Conservation (phyloP, 2,329 filamentous ascomycete genomes). For the Fusarium anthophilum region DNA sequence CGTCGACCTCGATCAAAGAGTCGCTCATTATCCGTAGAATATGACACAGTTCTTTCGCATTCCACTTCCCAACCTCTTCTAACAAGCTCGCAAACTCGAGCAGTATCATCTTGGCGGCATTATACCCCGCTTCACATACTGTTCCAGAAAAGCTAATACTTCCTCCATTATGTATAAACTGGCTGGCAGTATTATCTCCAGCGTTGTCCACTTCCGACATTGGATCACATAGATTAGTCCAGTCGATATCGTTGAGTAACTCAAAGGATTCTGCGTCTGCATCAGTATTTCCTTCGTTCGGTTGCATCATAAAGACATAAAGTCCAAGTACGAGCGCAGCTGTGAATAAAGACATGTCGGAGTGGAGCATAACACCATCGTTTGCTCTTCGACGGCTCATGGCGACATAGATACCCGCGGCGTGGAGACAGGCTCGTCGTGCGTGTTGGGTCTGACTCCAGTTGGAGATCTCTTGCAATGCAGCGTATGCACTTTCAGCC, state of each 20-base stretch:
- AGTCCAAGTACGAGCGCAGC: not conserved
- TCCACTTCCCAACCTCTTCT: constrained; percentile 19
- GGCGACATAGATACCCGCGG: not conserved
- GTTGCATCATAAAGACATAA: not conserved
- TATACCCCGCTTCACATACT: not conserved
- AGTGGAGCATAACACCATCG: constrained; percentile 2
- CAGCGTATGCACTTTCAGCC: not conserved
- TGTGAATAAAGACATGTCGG: not conserved
- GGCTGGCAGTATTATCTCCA: not conserved
- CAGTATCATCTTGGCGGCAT: not conserved
- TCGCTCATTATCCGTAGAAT: constrained; percentile 20
- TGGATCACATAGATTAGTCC: not conserved
- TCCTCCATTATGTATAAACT: not conserved
- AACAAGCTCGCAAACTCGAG: constrained; percentile 5
- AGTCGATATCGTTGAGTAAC: constrained; percentile 6
- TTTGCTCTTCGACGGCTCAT: constrained; percentile 1
- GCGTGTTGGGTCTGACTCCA: constrained; percentile 5
- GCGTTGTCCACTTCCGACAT: not conserved
- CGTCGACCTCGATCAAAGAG: not conserved
- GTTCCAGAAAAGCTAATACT: not conserved
- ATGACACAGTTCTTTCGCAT: not conserved
- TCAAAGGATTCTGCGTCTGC: not conserved
- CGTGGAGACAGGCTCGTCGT: constrained; percentile 3
- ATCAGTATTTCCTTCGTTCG: not conserved
- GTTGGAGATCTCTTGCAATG: not conserved